These are phyloP conservation scores for Fusarium irregulare DNA, from an alignment of 2,329 filamentous ascomycete species.

Conservation along the genomic window DNA sequence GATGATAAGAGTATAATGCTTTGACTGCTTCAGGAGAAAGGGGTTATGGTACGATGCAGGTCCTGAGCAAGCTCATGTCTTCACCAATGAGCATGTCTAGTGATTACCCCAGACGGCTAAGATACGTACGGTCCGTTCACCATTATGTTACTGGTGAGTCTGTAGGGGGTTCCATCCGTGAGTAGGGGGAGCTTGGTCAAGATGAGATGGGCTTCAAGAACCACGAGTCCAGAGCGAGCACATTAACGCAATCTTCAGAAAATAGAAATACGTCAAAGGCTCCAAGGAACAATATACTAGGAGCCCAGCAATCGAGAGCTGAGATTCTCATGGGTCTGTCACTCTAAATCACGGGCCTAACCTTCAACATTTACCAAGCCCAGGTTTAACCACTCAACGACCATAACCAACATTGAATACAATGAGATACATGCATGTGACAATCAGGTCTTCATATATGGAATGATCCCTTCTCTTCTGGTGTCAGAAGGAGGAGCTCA, in stretches of 20 bases:
- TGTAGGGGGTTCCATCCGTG: not conserved
- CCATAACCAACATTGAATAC: fast-evolving
- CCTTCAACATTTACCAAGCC: not conserved
- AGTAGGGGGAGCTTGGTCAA: not conserved
- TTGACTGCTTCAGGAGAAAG: not conserved
- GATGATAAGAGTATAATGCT: not conserved
- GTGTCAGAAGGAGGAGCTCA: not conserved
- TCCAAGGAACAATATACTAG: too few relatives aligned
- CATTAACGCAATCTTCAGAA: too few relatives aligned
- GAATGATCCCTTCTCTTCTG: not conserved
- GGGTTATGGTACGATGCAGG: not conserved
- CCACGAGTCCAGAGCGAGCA: too few relatives aligned
- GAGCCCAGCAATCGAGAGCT: too few relatives aligned
- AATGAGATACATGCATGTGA: not conserved
- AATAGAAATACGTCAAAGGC: too few relatives aligned
- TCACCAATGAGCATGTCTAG: not conserved
- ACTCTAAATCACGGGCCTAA: not conserved
- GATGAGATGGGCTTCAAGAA: not conserved
- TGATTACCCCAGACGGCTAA: not conserved
- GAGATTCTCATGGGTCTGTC: too few relatives aligned
- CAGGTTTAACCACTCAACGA: not conserved
- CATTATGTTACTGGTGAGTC: not conserved
- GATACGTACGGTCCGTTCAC: too few relatives aligned
- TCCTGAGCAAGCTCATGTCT: not conserved
- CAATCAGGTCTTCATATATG: not conserved